Conservation (phyloP, 306 rosid species). For the Pyrus communis region DNA sequence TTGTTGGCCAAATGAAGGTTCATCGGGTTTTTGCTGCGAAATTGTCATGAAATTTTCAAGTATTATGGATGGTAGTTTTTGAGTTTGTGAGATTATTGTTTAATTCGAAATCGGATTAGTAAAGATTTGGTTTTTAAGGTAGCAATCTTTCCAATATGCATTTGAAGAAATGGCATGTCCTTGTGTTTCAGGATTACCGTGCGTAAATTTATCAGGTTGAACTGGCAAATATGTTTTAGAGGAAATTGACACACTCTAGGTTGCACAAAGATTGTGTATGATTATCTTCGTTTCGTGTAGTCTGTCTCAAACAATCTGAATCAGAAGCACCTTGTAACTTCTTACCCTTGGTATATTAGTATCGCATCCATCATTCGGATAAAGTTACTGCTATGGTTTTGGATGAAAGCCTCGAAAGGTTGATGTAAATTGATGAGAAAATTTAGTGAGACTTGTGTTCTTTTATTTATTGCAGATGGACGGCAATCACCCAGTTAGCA, state of each 20-base stretch:
- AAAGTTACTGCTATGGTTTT: background rate
- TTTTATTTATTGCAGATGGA: constrained; percentile 63
- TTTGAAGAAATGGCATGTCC: background rate
- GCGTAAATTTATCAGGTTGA: background rate
- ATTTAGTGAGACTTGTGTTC: background rate
- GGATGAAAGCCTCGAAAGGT: background rate
- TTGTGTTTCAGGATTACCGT: no score
- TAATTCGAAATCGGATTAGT: background rate
- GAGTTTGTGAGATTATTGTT: background rate
- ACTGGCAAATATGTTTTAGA: background rate
- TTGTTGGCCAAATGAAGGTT: background rate
- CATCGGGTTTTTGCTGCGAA: background rate
- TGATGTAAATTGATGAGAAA: background rate
- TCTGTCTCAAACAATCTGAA: background rate
- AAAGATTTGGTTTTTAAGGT: background rate
- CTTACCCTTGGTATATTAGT: background rate
- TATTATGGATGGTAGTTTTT: background rate
- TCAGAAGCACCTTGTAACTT: background rate
- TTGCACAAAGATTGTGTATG: background rate
- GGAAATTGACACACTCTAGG: background rate
- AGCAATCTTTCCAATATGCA: background rate
- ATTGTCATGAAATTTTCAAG: background rate
- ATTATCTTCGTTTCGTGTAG: background rate
- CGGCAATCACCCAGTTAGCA: constrained; percentile 87
- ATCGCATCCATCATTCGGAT: background rate